These are phyloP conservation scores for Zygotorulaspora sp. DNA, from an alignment of 805 yeast species.

Conservation along the genomic window DNA sequence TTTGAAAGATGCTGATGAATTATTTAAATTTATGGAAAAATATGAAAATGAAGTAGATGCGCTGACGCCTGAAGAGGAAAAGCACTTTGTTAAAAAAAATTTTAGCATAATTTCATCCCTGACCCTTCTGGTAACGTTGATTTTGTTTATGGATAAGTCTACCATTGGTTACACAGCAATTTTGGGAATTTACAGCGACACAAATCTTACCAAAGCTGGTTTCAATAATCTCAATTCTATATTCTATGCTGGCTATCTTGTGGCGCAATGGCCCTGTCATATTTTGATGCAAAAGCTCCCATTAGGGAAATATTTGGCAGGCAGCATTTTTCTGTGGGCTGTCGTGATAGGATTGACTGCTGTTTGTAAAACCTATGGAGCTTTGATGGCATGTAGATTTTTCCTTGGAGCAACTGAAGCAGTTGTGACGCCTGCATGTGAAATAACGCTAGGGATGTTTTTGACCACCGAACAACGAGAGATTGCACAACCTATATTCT, in stretches of 20 bases:
- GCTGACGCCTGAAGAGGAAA: background rate
- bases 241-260: slow-evolving; percentile 45
- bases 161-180: slow-evolving; percentile 46
- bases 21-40: slow-evolving; percentile 4
- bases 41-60: slow-evolving; percentile 3
- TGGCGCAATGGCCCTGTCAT: slow-evolving; percentile 57
- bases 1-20: slow-evolving; percentile 5
- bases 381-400: slow-evolving; percentile 45
- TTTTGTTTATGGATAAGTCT: slow-evolving; percentile 47
- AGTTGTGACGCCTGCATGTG: slow-evolving; percentile 42
- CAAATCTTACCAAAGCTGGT: slow-evolving; percentile 49
- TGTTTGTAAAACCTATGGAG: slow-evolving; percentile 42
- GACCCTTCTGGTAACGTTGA: slow-evolving; percentile 4
- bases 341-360: slow-evolving; percentile 43
- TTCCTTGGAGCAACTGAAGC: slow-evolving; percentile 49
- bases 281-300: slow-evolving; percentile 42
- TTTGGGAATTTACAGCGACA: slow-evolving; percentile 46
- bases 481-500: slow-evolving; percentile 50
- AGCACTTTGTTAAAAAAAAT: slow-evolving; percentile 5
- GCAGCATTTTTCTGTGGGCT: slow-evolving; percentile 42
- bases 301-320: slow-evolving; percentile 38
- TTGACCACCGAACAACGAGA: slow-evolving; percentile 46
- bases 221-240: slow-evolving; percentile 57
- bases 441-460: slow-evolving; percentile 47
- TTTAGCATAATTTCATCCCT: slow-evolving; percentile 5